Evolutionary conservation across 495 filamentous ascomycete species (phyloP), one percentile per base, ranked within the genome.

Genomic region (Talaromyces nanjingensis): DNA sequence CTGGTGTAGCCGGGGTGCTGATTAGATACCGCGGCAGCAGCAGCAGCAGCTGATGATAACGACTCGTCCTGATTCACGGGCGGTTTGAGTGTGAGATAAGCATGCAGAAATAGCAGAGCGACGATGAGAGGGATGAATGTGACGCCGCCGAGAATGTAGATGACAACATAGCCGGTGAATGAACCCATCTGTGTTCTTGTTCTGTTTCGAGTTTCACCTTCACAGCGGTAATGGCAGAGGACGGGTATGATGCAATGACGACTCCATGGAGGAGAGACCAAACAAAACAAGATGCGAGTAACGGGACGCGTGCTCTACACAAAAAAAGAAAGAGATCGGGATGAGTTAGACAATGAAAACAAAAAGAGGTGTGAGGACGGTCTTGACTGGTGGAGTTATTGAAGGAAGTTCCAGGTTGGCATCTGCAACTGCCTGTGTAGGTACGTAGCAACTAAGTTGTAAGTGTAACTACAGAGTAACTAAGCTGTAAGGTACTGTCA

Each of bases 101-200:
- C 86, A 69, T 91, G 85, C 29, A 89, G 72, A 22, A 94, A 69
- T 42, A 92, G 45, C 33, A 84, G 71, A n/a, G 73, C 73, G 55
- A 93, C 64, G 65, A 93, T 55, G 4, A 96, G 77, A 47, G 94
- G 96, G 62, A 97, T 69, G 67, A 98, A 93, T 27, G 92, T 96
- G 68, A 98, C 74, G 70, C 93, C 96, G 73, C 96, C 96, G 65
- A 97, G 74, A 65, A 96, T 66, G 81, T 97, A 98, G 69, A 88
- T 79, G 67, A 89, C 70, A 65, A 94, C 77, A 69, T 96, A 87
- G 65, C 77, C 77, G 65, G 83, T 79, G 80, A 91, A 83, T 66
- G 81, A 80, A 83, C 87, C 88, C 87, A 89, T 91, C 72, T 56
- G 49, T 62, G 37, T 16, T 12, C 16, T 16, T 62, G 37, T 16